Base-by-base conservation (phyloP, 2,329 filamentous ascomycete genomes). In the Orbilia ellipsospora region DNA sequence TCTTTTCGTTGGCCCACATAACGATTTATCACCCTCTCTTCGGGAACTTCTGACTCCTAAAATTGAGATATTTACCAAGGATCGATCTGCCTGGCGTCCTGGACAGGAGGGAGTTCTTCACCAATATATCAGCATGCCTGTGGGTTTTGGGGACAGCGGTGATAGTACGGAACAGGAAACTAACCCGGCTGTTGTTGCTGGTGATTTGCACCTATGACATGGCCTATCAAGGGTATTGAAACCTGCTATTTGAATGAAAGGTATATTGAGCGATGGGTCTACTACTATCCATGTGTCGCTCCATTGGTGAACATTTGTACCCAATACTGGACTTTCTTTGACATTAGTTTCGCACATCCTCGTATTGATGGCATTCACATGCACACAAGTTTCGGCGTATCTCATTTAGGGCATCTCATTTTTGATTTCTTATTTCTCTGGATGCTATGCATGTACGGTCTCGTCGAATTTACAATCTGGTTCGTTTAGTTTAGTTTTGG, bases 51-150 rank as follows among this genome's bases (percentile, higher is more conserved):
- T 77, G 15, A 70, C 60, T 15, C 73, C 73, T 2, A 65, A 59
- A 13, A 77, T 72, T 18, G 73, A 77, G 45, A 77, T 72, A 55
- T 77, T 77, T 40, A 72, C 67, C 2, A 66, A 67, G 28, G 73
- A 72, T 42, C 31, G 73, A 56, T 72, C 65, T n/a, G 12, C 40
- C 26, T 77, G 73, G 73, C 73, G 66, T 15, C 73, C 73, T 44
- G 73, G 63, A n/a, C 66, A 77, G 16, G 67, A 77, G 10, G 73
- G 73, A 28, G 67, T 77, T n/a, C 65, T 77, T 20, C 73, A 77
- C 28, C 66, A 77, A 51, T 77, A 72, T n/a, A 40, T 72, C 40
- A 72, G 73, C 50, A 77, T 77, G 66, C 73, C 73, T 52, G 48
- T 75, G 15, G 72, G 72, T 2, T 75, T 75, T 57, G 64, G 72